phyloP scores from a whole-genome alignment of 139 green algal genomes.

The Zygnema cylindricum region DNA sequence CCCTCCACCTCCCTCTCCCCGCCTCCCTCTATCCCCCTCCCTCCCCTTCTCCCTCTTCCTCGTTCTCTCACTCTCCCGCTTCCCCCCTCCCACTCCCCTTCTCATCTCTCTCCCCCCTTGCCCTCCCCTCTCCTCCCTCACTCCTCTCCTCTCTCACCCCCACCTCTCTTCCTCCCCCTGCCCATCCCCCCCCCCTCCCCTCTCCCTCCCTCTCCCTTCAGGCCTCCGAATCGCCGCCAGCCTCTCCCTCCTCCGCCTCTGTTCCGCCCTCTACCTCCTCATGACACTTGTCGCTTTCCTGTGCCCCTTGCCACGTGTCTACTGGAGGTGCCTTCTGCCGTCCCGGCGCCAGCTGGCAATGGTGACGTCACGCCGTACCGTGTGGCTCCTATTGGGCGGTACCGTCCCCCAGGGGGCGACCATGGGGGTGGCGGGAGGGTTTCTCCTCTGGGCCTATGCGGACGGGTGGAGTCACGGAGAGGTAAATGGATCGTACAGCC shows the following conservation, averaged over 20 bases:
- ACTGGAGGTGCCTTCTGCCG: neutral
- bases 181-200: neutral
- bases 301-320: neutral
- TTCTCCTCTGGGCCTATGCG: conserved; percentile 9
- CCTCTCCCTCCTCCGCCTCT: neutral
- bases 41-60: neutral
- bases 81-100: too few relatives aligned
- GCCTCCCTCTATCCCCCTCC: neutral
- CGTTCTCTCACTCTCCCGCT: too few relatives aligned
- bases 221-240: neutral
- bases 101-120: neutral
- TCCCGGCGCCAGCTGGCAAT: neutral
- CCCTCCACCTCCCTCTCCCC: too few relatives aligned
- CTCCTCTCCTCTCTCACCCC: too few relatives aligned
- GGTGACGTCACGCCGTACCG: neutral
- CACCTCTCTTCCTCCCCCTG: neutral
- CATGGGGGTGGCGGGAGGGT: neutral
- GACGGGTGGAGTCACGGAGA: conserved; percentile 3
- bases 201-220: neutral
- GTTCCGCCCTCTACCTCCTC: neutral
- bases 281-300: neutral
- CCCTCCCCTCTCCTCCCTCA: neutral
- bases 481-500: too few relatives aligned
- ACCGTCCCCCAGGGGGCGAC: neutral
- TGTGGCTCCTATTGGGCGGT: neutral